Base-by-base conservation (phyloP, 306 rosid species). In the Cicer judaicum region DNA sequence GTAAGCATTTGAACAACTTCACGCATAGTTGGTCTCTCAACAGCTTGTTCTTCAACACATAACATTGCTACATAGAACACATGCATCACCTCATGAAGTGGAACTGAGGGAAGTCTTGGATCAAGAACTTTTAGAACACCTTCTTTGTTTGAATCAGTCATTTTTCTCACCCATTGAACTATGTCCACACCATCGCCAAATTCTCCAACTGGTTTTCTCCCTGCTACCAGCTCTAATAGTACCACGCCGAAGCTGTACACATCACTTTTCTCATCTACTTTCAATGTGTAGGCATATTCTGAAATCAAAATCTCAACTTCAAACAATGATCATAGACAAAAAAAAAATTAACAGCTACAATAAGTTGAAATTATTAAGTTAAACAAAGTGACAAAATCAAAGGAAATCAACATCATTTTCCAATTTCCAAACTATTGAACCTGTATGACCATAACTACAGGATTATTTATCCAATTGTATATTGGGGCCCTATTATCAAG, bases 161-260 rank as follows among this genome's bases (percentile, higher is more conserved):
- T 74, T 87, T 90, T 87, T 52, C 82, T 72, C 11, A 92, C 92
- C 98, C 98, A 92, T 64, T 91, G 84, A 15, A 92, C 98, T 3
- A 92, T 90, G 88, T 92, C 98, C 73, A 92, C 98, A 0, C 98
- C 98, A 38, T 92, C 98, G 0, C 98, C 96, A 40, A 92, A 92
- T 38, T 87, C 98, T 7, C 98, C 98, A 64, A 90, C 96, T 0
- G 98, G 94, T 79, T 81, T 88, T 81, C 89, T 81, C 4, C 98
- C 98, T 0, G 92, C 85, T 29, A 92, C 79, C 0, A 92, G 89
- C 90, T 92, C 98, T 64, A 92, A 21, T 24, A 92, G 79, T 34
- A 92, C 96, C 47, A 92, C 98, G 0, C 98, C 98, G 1, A 92
- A 90, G 67, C 98, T 92, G 81, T 92, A 92, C 39, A 92, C 98